Percentiles rank a stretch among this genome's conserved stretches.
These are phyloP conservation scores for Linaria vulgaris DNA, from an alignment of 257 asterid genomes.

Conservation along the genomic window DNA sequence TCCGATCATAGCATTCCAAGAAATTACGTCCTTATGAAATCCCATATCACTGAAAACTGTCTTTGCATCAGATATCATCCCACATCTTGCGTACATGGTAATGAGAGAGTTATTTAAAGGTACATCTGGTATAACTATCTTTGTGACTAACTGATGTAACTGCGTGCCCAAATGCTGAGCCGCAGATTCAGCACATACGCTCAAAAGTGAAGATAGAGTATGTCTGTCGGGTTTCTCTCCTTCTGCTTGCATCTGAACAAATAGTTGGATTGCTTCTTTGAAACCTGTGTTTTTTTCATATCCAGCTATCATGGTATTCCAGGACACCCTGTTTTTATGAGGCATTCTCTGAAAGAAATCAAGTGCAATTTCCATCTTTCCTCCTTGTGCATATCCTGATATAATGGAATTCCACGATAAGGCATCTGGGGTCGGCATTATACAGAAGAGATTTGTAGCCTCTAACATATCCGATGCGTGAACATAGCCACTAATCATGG, in stretches of 20 bases:
- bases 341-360: slow-evolving; percentile 64
- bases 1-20: slow-evolving; percentile 93
- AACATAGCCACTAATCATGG: slow-evolving; percentile 69
- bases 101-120: slow-evolving; percentile 77
- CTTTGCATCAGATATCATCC: slow-evolving; percentile 72
- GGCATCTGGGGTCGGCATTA: slow-evolving; percentile 60
- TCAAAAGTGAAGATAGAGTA: slow-evolving; percentile 77
- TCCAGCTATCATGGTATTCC: slow-evolving; percentile 87
- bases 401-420: slow-evolving; percentile 78
- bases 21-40: slow-evolving; percentile 57
- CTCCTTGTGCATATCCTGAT: slow-evolving; percentile 62
- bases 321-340: slow-evolving; percentile 54
- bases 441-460: slow-evolving; percentile 56
- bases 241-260: slow-evolving; percentile 59
- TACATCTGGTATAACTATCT: slow-evolving; percentile 58
- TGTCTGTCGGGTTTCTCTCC: slow-evolving; percentile 76
- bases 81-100: slow-evolving; percentile 85
- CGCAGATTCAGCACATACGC: slow-evolving; percentile 71
- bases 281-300: slow-evolving; percentile 55
- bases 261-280: slow-evolving; percentile 57
- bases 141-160: slow-evolving; percentile 65
- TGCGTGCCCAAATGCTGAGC: slow-evolving; percentile 66
- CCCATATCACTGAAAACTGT: slow-evolving; percentile 55
- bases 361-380: slow-evolving; percentile 56
- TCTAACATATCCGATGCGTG: slow-evolving; percentile 53